These are phyloP conservation scores for Candida labiduridarum DNA, from an alignment of 1,139 yeast genomes.

Conservation along the genomic window DNA sequence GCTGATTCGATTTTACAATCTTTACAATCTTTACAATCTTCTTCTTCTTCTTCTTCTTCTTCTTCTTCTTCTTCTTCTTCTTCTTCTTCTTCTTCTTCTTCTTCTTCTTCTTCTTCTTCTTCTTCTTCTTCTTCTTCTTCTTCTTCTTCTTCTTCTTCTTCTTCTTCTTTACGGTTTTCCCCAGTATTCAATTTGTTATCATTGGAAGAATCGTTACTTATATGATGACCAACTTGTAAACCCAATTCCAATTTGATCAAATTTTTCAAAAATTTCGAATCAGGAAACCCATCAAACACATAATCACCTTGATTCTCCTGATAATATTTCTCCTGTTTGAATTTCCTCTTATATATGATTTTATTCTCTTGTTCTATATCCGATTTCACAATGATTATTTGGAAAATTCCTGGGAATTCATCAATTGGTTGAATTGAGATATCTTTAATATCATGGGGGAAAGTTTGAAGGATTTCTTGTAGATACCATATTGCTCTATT, in stretches of 20 bases:
- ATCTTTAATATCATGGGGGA: slow-evolving; percentile 40
- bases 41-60: slow-evolving; percentile 10
- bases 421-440: slow-evolving; percentile 42
- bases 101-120: slow-evolving; percentile 7
- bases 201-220: slow-evolving; percentile 12
- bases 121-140: slow-evolving; percentile 8
- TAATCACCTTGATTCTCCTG: slow-evolving; percentile 31
- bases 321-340: slow-evolving; percentile 26
- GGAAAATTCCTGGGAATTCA: slow-evolving; percentile 43
- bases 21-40: slow-evolving; percentile 1
- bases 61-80: slow-evolving; percentile 6
- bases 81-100: slow-evolving; percentile 8
- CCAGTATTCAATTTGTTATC: slow-evolving; percentile 14
- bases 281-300: slow-evolving; percentile 50
- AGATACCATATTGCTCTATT: slow-evolving; percentile 51
- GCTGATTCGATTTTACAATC: slow-evolving; percentile 11
- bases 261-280: slow-evolving; percentile 42
- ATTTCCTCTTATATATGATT: slow-evolving; percentile 39
- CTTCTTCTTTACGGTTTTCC: slow-evolving; percentile 1
- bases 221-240: slow-evolving; percentile 30
- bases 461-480: slow-evolving; percentile 48
- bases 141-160: slow-evolving; percentile 9
- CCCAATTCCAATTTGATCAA: slow-evolving; percentile 36
- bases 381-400: slow-evolving; percentile 22
- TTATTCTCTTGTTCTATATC: slow-evolving; percentile 13